phyloP scores from a whole-genome alignment of 345 rosid species.

The Brassica incana region DNA sequence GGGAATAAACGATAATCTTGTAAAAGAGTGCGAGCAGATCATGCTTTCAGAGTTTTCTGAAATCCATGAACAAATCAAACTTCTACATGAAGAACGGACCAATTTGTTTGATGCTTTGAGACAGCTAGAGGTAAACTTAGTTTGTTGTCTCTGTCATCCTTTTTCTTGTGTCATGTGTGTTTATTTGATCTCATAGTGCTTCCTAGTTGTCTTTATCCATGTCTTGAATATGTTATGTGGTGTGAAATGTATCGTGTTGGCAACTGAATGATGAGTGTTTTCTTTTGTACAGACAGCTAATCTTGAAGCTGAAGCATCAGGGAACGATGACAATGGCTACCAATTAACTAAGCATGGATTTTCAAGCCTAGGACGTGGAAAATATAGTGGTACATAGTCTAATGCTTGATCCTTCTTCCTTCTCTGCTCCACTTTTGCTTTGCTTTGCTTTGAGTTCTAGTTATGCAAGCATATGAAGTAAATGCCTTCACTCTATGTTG shows the following conservation, averaged over 20 bases:
- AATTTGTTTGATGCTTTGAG: conserved; percentile 76
- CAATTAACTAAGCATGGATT: conserved; percentile 70
- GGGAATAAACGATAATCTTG: conserved; percentile 65
- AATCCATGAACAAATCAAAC: conserved; percentile 64
- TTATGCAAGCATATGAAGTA: not conserved
- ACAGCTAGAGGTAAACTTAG: conserved; percentile 75
- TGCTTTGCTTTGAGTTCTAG: not conserved
- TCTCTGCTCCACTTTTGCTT: conserved; percentile 3
- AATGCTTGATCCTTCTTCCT: conserved; percentile 1
- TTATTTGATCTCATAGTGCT: not conserved
- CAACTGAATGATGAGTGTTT: not conserved
- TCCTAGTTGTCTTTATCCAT: not conserved
- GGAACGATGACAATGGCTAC: conserved; percentile 61
- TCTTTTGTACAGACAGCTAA: conserved; percentile 66
- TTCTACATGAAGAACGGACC: conserved; percentile 77
- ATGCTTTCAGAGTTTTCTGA: conserved; percentile 84
- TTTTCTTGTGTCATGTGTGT: not conserved
- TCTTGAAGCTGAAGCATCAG: conserved; percentile 72
- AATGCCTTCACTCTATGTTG: not conserved
- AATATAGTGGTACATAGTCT: conserved; percentile 68
- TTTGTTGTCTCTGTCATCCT: not conserved
- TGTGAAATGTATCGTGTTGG: not conserved
- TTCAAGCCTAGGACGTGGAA: conserved; percentile 66
- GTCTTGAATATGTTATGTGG: not conserved
- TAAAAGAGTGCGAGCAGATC: conserved; percentile 87